These are phyloP conservation scores for Candida easanensis DNA, from an alignment of 805 yeast genomes.

Conservation along the genomic window DNA sequence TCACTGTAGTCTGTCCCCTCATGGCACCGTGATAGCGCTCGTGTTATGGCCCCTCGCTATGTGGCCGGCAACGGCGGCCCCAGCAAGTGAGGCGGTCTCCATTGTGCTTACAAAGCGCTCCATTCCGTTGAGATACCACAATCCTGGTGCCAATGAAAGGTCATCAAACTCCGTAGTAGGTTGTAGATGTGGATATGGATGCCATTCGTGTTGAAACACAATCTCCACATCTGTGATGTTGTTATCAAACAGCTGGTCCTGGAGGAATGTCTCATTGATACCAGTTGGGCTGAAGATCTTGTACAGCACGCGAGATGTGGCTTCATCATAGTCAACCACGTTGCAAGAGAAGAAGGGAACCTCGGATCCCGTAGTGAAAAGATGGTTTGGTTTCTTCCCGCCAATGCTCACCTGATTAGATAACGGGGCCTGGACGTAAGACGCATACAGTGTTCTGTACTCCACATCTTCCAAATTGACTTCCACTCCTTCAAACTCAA, in stretches of 20 bases:
- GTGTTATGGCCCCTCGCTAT: slow-evolving; percentile 31
- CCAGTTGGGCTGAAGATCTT: slow-evolving; percentile 38
- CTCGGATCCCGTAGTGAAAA: slow-evolving; percentile 26
- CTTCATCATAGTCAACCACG: slow-evolving; percentile 28
- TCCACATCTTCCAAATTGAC: slow-evolving; percentile 26
- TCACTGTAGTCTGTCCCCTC: no score
- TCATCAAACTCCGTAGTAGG: slow-evolving; percentile 30
- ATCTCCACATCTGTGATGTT: slow-evolving; percentile 21
- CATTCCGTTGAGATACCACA: slow-evolving; percentile 45
- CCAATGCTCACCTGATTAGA: slow-evolving; percentile 22
- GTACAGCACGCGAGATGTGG: slow-evolving; percentile 34
- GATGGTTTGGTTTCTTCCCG: slow-evolving; percentile 23
- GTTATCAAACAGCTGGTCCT: slow-evolving; percentile 22
- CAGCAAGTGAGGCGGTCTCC: slow-evolving; percentile 50
- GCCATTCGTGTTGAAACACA: slow-evolving; percentile 38
- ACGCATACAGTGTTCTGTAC: slow-evolving; percentile 39
- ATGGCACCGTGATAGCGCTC: slow-evolving; percentile 15
- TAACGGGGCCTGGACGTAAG: slow-evolving; percentile 31
- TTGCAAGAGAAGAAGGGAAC: slow-evolving; percentile 35
- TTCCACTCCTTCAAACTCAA: slow-evolving; percentile 18
- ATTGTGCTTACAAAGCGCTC: slow-evolving; percentile 48
- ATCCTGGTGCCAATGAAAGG: slow-evolving; percentile 30
- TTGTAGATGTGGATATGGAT: slow-evolving; percentile 40
- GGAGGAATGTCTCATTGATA: slow-evolving; percentile 21
- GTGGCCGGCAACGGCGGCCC: slow-evolving; percentile 47